These are phyloP conservation scores for Pythium apleroticum DNA, from an alignment of 352 stramenopile genomes.

Conservation along the genomic window DNA sequence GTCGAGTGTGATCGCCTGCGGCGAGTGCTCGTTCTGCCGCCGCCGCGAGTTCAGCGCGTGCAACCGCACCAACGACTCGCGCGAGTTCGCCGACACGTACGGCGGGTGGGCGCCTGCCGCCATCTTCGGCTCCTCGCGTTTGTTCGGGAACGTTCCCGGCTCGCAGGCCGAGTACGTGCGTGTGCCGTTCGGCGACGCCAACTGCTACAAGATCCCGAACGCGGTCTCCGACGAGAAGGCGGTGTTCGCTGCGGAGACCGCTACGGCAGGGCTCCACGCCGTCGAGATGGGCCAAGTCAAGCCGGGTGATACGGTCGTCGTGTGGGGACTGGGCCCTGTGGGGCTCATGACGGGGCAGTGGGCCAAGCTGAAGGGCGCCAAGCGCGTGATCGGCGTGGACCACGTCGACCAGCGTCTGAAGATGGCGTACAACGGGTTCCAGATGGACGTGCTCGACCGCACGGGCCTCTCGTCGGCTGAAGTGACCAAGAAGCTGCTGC, in stretches of 20 bases:
- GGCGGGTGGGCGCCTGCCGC: conserved; percentile 65
- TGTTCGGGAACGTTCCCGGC: conserved; percentile 62
- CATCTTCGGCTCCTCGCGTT: conserved; percentile 52
- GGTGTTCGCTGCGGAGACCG: conserved; percentile 63
- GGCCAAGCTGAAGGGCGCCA: conserved; percentile 64
- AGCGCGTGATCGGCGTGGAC: conserved; percentile 61
- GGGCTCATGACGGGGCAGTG: conserved; percentile 57
- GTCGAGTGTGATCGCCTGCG: conserved; percentile 70
- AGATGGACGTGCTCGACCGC: conserved; percentile 61
- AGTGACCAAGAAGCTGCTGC: conserved; percentile 47
- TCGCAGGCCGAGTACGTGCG: conserved; percentile 75
- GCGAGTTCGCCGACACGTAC: conserved; percentile 64
- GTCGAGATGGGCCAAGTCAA: conserved; percentile 55
- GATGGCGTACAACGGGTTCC: conserved; percentile 55
- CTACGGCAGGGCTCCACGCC: conserved; percentile 56
- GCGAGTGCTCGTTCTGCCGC: conserved; percentile 66
- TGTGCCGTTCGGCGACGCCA: conserved; percentile 70
- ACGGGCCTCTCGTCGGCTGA: conserved; percentile 44
- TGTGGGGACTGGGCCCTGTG: conserved; percentile 70
- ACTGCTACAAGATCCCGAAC: conserved; percentile 65
- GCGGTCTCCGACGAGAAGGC: conserved; percentile 62
- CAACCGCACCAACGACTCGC: conserved; percentile 72
- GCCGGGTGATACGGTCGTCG: conserved; percentile 48
- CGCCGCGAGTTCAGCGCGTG: conserved; percentile 62
- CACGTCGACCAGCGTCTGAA: conserved; percentile 48